A percentile compares a stretch with the other conserved stretches of the same genome.
Conservation (phyloP, 2,329 filamentous ascomycete species). For the Penicillium fuscoglaucum region DNA sequence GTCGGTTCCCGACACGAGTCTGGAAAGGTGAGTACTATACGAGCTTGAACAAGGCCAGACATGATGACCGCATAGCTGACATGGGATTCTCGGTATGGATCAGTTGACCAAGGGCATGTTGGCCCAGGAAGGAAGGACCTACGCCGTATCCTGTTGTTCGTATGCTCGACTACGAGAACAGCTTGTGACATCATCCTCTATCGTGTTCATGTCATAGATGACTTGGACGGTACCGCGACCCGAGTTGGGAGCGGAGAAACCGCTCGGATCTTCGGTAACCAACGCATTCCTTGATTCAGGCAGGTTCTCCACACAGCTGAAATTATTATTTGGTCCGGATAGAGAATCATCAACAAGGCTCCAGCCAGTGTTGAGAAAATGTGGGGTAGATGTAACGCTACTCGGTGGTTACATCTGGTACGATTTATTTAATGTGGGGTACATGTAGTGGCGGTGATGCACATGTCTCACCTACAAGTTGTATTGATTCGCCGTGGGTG, state of each 20-base stretch:
- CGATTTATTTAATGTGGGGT: conserved; percentile 17
- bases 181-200: conserved; percentile 1
- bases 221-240: background rate
- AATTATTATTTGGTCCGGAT: conserved; percentile 9
- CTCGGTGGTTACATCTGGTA: background rate
- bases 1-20: background rate
- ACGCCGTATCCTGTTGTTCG: no score
- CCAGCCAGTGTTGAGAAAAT: conserved; percentile 7
- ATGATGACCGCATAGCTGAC: conserved; percentile 5
- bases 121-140: no score
- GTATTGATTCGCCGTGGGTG: conserved; percentile 17
- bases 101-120: background rate
- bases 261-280: background rate
- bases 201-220: conserved; percentile 4
- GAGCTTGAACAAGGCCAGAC: conserved; percentile 1
- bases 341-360: conserved; percentile 11
- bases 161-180: background rate
- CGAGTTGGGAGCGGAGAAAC: conserved; percentile 10
- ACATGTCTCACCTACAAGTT: conserved; percentile 23
- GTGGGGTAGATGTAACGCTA: conserved; percentile 19
- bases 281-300: conserved; percentile 4
- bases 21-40: conserved; percentile 7
- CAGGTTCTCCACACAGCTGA: conserved; percentile 7
- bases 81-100: conserved; percentile 6
- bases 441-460: conserved; percentile 20